These are phyloP conservation scores for Reutealis trisperma DNA, from an alignment of 345 rosid species.

Conservation along the genomic window DNA sequence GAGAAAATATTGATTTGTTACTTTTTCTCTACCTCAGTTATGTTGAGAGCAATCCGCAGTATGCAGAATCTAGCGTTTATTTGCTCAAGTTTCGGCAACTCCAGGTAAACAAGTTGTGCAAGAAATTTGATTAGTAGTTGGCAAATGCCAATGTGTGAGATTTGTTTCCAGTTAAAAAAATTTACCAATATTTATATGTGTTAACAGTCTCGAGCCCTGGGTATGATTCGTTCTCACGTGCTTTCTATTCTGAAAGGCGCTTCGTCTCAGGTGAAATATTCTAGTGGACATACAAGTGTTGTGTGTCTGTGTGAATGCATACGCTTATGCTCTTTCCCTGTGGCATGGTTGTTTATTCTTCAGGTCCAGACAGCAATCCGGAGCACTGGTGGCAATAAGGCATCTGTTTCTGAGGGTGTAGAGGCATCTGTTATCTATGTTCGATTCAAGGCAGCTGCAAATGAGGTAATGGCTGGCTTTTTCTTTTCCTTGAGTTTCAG, in stretches of 20 bases:
- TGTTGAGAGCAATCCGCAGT: slow-evolving; percentile 85
- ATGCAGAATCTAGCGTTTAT: slow-evolving; percentile 93
- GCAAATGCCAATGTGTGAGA: not conserved
- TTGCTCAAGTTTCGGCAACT: slow-evolving; percentile 96
- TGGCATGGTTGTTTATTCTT: slow-evolving; percentile 24
- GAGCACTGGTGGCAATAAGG: slow-evolving; percentile 61
- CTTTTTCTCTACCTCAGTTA: slow-evolving; percentile 47
- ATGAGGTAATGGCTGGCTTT: slow-evolving; percentile 55
- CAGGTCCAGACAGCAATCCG: slow-evolving; percentile 89
- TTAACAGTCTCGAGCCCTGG: slow-evolving; percentile 92
- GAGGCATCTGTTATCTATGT: slow-evolving; percentile 95
- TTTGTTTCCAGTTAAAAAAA: not conserved
- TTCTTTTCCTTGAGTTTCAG: not conserved
- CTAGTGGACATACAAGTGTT: slow-evolving; percentile 10
- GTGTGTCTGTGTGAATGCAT: slow-evolving; percentile 4
- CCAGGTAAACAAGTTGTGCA: slow-evolving; percentile 53
- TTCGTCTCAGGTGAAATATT: slow-evolving; percentile 70
- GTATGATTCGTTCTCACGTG: slow-evolving; percentile 87
- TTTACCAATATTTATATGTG: slow-evolving; percentile 15
- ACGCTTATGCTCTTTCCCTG: slow-evolving; percentile 14
- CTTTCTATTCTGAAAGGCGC: slow-evolving; percentile 84
- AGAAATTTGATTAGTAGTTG: not conserved
- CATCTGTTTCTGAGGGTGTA: slow-evolving; percentile 86
- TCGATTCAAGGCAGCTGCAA: slow-evolving; percentile 97
- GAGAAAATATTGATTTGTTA: not conserved